phyloP scores from a whole-genome alignment of 2,329 filamentous ascomycete genomes.

The Colletotrichum navitas region DNA sequence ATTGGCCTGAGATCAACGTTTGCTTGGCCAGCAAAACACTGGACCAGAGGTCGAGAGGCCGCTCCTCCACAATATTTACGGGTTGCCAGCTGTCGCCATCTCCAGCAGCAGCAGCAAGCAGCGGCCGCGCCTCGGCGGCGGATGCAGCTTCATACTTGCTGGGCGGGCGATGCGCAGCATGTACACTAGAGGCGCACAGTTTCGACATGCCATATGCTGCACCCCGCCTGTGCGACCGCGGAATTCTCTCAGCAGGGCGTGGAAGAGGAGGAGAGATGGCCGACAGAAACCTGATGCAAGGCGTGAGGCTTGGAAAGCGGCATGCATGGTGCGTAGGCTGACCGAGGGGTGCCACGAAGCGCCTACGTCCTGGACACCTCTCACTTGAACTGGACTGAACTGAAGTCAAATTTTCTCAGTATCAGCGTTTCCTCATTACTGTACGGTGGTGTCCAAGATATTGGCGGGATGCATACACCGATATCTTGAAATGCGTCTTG shows the following conservation, averaged over 20 bases:
- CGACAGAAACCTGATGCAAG: background rate
- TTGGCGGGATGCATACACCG: background rate
- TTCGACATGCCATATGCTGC: slow-evolving; percentile 15
- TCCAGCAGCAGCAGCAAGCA: slow-evolving; percentile 3
- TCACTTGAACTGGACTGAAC: slow-evolving; percentile 11
- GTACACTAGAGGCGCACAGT: slow-evolving; percentile 13
- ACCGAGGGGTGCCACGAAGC: slow-evolving; percentile 8
- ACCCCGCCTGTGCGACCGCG: slow-evolving; percentile 24
- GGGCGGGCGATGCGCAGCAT: slow-evolving; percentile 19
- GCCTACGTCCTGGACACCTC: background rate
- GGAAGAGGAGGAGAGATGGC: background rate
- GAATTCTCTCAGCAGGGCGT: background rate
- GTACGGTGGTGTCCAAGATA: background rate
- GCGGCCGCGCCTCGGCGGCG: background rate
- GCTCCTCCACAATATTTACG: slow-evolving; percentile 30
- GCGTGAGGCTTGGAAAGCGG: background rate
- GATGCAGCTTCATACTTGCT: slow-evolving; percentile 10
- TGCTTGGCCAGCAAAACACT: slow-evolving; percentile 23
- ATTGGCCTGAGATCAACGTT: slow-evolving; percentile 23
- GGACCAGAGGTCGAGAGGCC: slow-evolving; percentile 9
- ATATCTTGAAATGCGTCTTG: slow-evolving; percentile 8
- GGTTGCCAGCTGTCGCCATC: slow-evolving; percentile 37
- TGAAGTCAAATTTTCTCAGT: background rate
- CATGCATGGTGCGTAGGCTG: slow-evolving; percentile 1
- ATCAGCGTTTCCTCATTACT: background rate